phyloP scores from a whole-genome alignment of 176 grass and related monocot species.

The Calamus simplicifolius region DNA sequence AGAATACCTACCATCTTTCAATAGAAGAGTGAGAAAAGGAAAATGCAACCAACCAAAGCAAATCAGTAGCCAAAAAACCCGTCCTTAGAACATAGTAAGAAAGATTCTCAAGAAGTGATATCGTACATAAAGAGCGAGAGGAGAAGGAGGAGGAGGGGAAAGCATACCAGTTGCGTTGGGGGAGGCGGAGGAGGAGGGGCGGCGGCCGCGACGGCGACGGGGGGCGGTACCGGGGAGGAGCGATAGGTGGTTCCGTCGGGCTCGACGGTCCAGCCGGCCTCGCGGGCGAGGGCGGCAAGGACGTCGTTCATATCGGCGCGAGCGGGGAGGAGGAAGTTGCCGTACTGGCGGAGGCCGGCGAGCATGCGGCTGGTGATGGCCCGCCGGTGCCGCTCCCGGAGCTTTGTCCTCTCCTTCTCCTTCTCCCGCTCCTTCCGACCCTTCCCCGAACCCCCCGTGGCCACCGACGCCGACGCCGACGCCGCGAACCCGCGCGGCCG shows the following conservation, averaged over 20 bases:
- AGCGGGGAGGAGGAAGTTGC: conserved; percentile 76
- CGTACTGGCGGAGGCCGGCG: conserved; percentile 82
- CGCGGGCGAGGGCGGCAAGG: conserved; percentile 80
- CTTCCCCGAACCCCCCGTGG: conserved; percentile 1
- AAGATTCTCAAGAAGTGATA: too few relatives aligned
- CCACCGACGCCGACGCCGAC: conserved; percentile 13
- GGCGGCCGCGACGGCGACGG: not conserved
- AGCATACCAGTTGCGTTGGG: conserved; percentile 33
- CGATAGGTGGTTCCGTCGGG: conserved; percentile 79
- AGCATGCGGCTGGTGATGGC: conserved; percentile 96
- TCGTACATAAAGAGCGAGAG: not conserved
- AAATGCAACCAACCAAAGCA: too few relatives aligned
- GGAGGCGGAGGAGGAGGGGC: not conserved
- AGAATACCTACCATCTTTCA: too few relatives aligned
- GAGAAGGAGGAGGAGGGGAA: conserved; percentile 1
- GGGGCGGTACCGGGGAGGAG: conserved; percentile 5
- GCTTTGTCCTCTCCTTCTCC: conserved; percentile 91
- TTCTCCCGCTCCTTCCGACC: conserved; percentile 65
- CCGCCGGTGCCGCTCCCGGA: conserved; percentile 79
- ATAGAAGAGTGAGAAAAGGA: too few relatives aligned
- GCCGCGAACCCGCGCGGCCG: conserved; percentile 55
- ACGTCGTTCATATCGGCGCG: conserved; percentile 99
- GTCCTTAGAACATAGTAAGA: too few relatives aligned
- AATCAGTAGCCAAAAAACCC: too few relatives aligned
- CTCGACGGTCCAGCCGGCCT: conserved; percentile 80